Base-by-base conservation (phyloP, 1,284 basidiomycete genomes). In the Cryptococcus sp. region DNA sequence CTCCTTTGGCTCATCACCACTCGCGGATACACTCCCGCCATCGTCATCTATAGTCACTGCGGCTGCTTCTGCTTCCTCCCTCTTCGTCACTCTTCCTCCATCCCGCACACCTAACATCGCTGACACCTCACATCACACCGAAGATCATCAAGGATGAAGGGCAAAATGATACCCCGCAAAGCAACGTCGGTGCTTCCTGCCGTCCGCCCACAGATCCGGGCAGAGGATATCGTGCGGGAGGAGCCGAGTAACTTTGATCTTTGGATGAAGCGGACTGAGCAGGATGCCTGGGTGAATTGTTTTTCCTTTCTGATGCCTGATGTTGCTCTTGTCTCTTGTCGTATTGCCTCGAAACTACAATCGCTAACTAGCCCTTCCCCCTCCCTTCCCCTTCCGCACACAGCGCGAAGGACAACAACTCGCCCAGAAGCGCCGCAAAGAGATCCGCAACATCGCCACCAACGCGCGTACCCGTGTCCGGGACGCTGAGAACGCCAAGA, bases 251-350 rank as follows among this genome's bases (percentile, higher is more conserved):
- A 66, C 24, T 71, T 65, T 50, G 59, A 65, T 12, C 47, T 44
- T 8, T 71, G 68, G 69, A 39, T 72, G 7, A 68, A 64, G 53
- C 52, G 43, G n/a, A 64, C 65, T 11, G 73, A 73, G 46, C 61
- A 66, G 33, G 62, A 67, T 24, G 69, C 68, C n/a, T 70, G 69
- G 69, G 67, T 68, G 52, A 46, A 47, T 56, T 11, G 28, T 33
- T 21, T 24, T 33, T 2, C n/a, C 15, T 12, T 46, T 51, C n/a
- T n/a, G n/a, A n/a, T 2, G 50, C 54, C n/a, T 56, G 42, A 4
- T 49, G 57, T 18, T 43, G 47, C 9, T 33, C 28, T 33, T 9
- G 4, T 33, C 28, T 33, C 28, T n/a, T n/a, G n/a, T n/a, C 28
- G 5, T 33, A 33, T 33, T 5, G 5, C 28, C 9, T 33, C 28